Percentiles rank a stretch among this genome's conserved stretches.
Evolutionary conservation across 2,329 filamentous ascomycete species (phyloP).

Genomic region (Scleromitrula shiraiana): DNA sequence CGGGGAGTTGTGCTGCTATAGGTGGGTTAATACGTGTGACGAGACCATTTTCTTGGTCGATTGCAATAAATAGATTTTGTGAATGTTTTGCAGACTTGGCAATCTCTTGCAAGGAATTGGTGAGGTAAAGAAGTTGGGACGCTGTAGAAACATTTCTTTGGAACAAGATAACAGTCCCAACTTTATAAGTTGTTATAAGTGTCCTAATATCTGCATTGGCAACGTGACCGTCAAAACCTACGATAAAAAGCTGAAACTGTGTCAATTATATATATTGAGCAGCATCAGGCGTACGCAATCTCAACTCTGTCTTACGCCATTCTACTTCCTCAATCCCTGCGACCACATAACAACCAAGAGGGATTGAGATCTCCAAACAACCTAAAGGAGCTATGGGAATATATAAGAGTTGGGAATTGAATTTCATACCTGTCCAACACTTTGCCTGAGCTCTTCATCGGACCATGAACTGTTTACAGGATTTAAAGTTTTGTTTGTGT

Average conservation of each 20-base stretch:
- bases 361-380: no score
- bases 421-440: conserved; percentile 23
- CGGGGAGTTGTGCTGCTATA: conserved; percentile 34
- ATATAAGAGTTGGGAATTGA: no score
- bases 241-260: conserved; percentile 34
- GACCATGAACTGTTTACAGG: conserved; percentile 11
- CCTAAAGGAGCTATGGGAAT: no score
- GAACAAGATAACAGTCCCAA: conserved; percentile 37
- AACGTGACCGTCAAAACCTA: conserved; percentile 35
- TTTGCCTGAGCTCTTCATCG: conserved; percentile 20
- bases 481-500: neutral
- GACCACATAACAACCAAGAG: no score
- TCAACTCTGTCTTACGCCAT: neutral
- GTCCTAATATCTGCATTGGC: conserved; percentile 35
- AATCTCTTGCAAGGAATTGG: conserved; percentile 32
- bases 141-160: conserved; percentile 34
- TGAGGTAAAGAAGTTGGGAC: conserved; percentile 32
- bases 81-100: conserved; percentile 33
- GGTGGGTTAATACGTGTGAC: conserved; percentile 36
- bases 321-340: neutral
- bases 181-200: conserved; percentile 34
- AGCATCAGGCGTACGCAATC: neutral
- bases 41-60: conserved; percentile 39
- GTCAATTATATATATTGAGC: neutral
- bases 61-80: conserved; percentile 36